A percentile compares a stretch with the other conserved stretches of the same genome.
Conservation (phyloP, 2,329 filamentous ascomycete species). For the Hypoxylon sp. region DNA sequence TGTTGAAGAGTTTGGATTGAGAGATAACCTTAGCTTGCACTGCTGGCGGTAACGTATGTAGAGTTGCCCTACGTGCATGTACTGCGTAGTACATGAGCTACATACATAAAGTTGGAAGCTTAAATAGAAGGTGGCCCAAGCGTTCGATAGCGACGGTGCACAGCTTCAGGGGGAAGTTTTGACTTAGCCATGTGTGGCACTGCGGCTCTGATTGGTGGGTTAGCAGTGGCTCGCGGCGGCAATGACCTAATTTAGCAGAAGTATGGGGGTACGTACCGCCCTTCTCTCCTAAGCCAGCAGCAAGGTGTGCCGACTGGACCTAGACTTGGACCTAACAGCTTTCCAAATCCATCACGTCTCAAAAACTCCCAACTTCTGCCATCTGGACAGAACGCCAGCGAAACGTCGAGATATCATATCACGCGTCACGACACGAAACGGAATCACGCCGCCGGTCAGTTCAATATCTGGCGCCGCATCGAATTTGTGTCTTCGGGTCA, state of each 20-base stretch:
- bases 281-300: not conserved
- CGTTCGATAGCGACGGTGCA: conserved; percentile 23
- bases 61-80: not conserved
- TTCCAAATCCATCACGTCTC: conserved; percentile 40
- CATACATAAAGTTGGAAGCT: conserved; percentile 1
- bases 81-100: no score
- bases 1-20: conserved; percentile 6
- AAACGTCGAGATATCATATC: conserved; percentile 19
- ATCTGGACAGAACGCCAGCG: conserved; percentile 22
- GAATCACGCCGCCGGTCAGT: conserved; percentile 7
- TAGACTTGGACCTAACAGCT: conserved; percentile 34
- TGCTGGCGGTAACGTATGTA: not conserved
- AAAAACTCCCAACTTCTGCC: conserved; percentile 31
- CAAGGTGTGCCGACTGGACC: conserved; percentile 15
- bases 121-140: conserved; percentile 19
- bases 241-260: conserved; percentile 41
- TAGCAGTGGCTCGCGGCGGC: conserved; percentile 25
- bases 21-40: conserved; percentile 5
- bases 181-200: conserved; percentile 31
- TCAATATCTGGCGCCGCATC: conserved; percentile 14
- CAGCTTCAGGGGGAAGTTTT: conserved; percentile 38
- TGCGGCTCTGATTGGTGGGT: conserved; percentile 28
- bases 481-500: conserved; percentile 27
- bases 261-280: conserved; percentile 19
- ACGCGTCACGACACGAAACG: conserved; percentile 16